Percentiles rank a stretch among this genome's conserved stretches.
These are phyloP conservation scores for Aspergillus pseudonomiae DNA, from an alignment of 2,329 filamentous ascomycete genomes.

Conservation along the genomic window DNA sequence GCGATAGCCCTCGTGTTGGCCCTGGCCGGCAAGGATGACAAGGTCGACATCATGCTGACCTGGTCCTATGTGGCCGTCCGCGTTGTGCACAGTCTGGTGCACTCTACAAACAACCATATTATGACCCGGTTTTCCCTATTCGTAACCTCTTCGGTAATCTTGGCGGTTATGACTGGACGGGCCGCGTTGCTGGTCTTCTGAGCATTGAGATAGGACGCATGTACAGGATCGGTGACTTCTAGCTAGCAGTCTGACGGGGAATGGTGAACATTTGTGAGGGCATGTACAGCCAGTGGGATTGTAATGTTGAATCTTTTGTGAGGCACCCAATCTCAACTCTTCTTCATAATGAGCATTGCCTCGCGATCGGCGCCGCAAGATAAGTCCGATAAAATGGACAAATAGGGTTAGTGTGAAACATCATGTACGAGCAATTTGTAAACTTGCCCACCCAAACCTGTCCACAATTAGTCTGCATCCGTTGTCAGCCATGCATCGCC, in stretches of 20 bases:
- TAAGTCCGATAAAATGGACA: background rate
- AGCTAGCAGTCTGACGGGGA: background rate
- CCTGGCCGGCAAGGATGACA: conserved; percentile 17
- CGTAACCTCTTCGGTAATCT: conserved; percentile 29
- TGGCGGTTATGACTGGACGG: conserved; percentile 35
- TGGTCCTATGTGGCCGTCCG: conserved; percentile 49
- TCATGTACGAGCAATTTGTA: background rate
- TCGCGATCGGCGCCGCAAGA: background rate
- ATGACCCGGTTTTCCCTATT: conserved; percentile 41
- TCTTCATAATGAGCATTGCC: background rate
- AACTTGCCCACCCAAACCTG: background rate
- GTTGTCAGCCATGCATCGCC: background rate
- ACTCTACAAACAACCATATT: conserved; percentile 42
- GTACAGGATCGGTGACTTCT: background rate
- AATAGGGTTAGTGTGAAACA: background rate
- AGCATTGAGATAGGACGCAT: background rate
- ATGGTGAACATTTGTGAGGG: background rate
- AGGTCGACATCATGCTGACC: conserved; percentile 37
- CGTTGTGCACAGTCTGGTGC: conserved; percentile 46
- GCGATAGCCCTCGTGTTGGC: conserved; percentile 40
- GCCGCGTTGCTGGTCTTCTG: conserved; percentile 16
- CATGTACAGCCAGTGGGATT: background rate
- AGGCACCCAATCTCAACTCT: background rate
- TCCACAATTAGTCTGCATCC: background rate
- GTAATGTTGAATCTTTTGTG: background rate